Evolutionary conservation across 169 alveolate genomes (phyloP), one percentile per base, ranked within the genome.

Genomic region (Amoebophrya sp.): DNA sequence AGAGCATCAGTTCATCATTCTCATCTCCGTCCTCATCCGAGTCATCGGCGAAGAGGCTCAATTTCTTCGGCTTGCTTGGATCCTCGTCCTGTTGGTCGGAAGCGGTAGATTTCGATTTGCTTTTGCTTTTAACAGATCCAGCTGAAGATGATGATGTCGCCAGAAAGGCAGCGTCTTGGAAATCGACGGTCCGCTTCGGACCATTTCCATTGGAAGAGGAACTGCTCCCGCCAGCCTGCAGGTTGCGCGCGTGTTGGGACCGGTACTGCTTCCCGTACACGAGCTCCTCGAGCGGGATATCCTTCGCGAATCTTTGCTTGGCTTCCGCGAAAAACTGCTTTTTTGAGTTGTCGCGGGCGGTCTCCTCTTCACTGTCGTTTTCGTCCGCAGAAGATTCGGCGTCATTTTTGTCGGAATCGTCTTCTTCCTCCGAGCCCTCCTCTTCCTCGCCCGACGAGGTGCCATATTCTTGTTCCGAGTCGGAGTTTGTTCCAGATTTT

Each of bases 371-470:
- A 47, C 18, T 18, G 40, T 32, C 90, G 77, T 12, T 18, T 47
- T 38, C 77, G 38, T 77, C 92, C 40, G 93, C 89, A 47, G 93
- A 92, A 33, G 77, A 33, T 77, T 32, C 83, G 55, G 29, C 32
- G 91, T 55, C 55, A 39, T 92, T 32, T 77, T 41, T 40, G 89
- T 93, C 53, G 83, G 39, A 14, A 90, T 91, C 92, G 77, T 92
- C 94, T 39, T 89, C 92, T 66, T 92, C 94, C 40, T 33, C 94
- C 77, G 92, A 94, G 91, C 92, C 83, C 38, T 93, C 94, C 39
- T 95, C 93, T 93, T 90, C 92, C 91, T 94, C 95, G 0, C 92
- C 92, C 88, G 93, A 95, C 39, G 92, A 95, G 77, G 18, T 77
- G 89, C 25, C 89, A 77, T 0, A 29, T 35, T 66, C 40, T 55